Conservation (phyloP, 345 rosid genomes). For the Populus euphratica region DNA sequence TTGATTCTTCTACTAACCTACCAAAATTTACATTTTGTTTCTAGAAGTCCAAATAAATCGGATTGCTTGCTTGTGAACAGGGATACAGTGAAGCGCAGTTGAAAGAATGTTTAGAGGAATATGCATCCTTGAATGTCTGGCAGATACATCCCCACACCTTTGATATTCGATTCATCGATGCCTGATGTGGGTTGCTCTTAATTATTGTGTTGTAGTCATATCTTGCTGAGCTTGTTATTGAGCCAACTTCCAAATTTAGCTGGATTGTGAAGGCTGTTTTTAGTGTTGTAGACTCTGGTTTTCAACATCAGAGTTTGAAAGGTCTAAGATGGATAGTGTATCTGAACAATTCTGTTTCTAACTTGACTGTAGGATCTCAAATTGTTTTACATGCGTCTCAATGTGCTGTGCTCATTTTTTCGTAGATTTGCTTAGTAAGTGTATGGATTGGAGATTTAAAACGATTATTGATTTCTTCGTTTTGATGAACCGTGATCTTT, state of each 20-base stretch:
- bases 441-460: too few relatives aligned
- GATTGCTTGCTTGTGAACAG: constrained; percentile 41
- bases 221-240: neutral
- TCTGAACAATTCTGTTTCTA: too few relatives aligned
- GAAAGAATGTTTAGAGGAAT: constrained; percentile 97
- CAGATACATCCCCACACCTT: constrained; percentile 89
- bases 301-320: neutral
- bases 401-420: too few relatives aligned
- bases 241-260: too few relatives aligned
- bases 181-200: constrained; percentile 28
- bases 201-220: neutral
- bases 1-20: neutral
- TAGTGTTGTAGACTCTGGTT: neutral
- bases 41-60: neutral
- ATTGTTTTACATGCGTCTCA: too few relatives aligned
- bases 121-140: constrained; percentile 94
- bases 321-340: neutral
- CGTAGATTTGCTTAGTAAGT: too few relatives aligned
- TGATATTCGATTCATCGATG: constrained; percentile 82
- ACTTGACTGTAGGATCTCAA: too few relatives aligned
- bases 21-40: neutral
- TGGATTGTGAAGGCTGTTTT: neutral
- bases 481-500: too few relatives aligned
- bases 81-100: constrained; percentile 98
- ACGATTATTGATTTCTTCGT: too few relatives aligned